Conservation (phyloP, 2,329 filamentous ascomycete species). For the Fusarium redolens region DNA sequence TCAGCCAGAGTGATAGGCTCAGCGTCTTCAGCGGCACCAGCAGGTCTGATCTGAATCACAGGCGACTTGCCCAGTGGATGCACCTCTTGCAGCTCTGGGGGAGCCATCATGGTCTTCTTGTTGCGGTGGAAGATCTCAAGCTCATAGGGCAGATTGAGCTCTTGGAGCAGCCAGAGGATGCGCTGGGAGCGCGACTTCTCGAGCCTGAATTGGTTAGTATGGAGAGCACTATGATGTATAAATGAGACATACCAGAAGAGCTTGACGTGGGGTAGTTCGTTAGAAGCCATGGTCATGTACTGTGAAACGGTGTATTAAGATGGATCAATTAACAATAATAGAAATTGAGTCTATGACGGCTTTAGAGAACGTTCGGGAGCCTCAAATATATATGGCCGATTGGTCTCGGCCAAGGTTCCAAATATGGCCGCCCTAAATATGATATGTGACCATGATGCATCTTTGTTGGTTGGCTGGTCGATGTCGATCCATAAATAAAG, state of each 20-base stretch:
- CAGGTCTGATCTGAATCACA: slow-evolving; percentile 72
- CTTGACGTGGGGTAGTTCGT: slow-evolving; percentile 64
- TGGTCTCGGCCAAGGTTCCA: slow-evolving; percentile 24
- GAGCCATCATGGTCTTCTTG: slow-evolving; percentile 72
- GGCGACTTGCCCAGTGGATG: slow-evolving; percentile 92
- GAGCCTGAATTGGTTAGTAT: slow-evolving; percentile 68
- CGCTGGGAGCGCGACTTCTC: slow-evolving; percentile 84
- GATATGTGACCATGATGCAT: slow-evolving; percentile 9
- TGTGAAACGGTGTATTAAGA: neutral
- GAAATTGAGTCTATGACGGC: neutral
- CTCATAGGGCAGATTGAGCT: slow-evolving; percentile 82
- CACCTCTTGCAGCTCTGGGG: slow-evolving; percentile 78
- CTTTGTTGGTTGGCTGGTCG: slow-evolving; percentile 7
- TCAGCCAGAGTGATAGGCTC: slow-evolving; percentile 78
- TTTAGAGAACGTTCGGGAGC: neutral
- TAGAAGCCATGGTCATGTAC: slow-evolving; percentile 39
- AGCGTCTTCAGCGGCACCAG: slow-evolving; percentile 43
- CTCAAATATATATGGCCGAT: slow-evolving; percentile 10
- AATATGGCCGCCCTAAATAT: slow-evolving; percentile 28
- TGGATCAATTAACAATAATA: neutral
- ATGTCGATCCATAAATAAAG: slow-evolving; percentile 12
- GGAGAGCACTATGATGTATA: neutral
- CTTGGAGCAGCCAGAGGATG: slow-evolving; percentile 87
- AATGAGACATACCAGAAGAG: slow-evolving; percentile 68
- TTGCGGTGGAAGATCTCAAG: slow-evolving; percentile 82